These are phyloP conservation scores for Madurella mycetomatis DNA, from an alignment of 2,329 filamentous ascomycete genomes.

Conservation along the genomic window DNA sequence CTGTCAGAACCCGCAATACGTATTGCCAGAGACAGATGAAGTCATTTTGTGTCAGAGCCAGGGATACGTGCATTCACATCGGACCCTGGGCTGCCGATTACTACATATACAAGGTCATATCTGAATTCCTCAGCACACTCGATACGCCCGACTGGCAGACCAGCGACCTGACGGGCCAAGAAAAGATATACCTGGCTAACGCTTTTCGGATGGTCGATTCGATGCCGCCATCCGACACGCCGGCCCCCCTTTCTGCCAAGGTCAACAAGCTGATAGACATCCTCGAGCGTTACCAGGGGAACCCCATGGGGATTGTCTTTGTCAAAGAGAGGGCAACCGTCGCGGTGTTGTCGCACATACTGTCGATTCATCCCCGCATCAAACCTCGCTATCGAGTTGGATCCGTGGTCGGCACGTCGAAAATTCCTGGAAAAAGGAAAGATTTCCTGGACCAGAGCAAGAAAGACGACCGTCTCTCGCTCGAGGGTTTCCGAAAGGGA, in stretches of 20 bases:
- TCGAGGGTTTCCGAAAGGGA: constrained; percentile 51
- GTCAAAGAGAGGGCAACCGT: constrained; percentile 60
- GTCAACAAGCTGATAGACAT: constrained; percentile 48
- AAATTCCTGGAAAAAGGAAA: constrained; percentile 31
- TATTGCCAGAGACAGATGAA: constrained; percentile 53
- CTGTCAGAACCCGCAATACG: constrained; percentile 44
- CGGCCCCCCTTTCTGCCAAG: constrained; percentile 52
- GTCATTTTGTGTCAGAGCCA: constrained; percentile 47
- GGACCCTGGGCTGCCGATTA: constrained; percentile 66
- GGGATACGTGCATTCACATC: constrained; percentile 51
- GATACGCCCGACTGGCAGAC: constrained; percentile 27
- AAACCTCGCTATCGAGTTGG: constrained; percentile 46
- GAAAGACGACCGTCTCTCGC: constrained; percentile 32
- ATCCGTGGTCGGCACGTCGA: constrained; percentile 53
- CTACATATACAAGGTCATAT: constrained; percentile 53
- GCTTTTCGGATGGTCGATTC: constrained; percentile 36
- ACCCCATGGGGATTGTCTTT: constrained; percentile 61
- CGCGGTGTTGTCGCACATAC: constrained; percentile 53
- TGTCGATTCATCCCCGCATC: constrained; percentile 49
- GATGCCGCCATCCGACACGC: constrained; percentile 18
- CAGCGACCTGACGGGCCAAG: constrained; percentile 43
- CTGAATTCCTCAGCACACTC: constrained; percentile 26
- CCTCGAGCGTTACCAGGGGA: constrained; percentile 41
- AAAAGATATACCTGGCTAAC: constrained; percentile 52
- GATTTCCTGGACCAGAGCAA: constrained; percentile 36